Percentiles rank a stretch among this genome's conserved stretches.
These are phyloP conservation scores for Torulaspora globosa DNA, from an alignment of 1,139 yeast genomes.

Conservation along the genomic window DNA sequence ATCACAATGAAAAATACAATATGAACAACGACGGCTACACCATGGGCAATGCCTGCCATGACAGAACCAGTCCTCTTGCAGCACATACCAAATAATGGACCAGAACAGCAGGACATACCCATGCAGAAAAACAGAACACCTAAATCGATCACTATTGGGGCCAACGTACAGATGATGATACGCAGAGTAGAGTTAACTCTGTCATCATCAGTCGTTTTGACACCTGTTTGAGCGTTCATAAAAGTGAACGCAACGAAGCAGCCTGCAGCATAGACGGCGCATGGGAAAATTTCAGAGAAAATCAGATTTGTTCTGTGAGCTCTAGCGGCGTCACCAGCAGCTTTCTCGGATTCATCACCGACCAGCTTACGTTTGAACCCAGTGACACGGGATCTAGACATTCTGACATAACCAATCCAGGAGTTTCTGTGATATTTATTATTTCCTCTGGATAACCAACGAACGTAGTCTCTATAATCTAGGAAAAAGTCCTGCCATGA, in stretches of 20 bases:
- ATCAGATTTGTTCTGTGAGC: constrained; percentile 86
- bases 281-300: constrained; percentile 83
- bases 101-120: constrained; percentile 92
- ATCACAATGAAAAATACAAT: constrained; percentile 82
- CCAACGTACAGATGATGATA: constrained; percentile 82
- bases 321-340: constrained; percentile 91
- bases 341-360: constrained; percentile 87
- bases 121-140: constrained; percentile 75
- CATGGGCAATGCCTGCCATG: constrained; percentile 96
- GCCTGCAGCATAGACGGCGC: constrained; percentile 81
- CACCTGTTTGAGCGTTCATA: constrained; percentile 97
- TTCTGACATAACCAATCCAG: constrained; percentile 96
- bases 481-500: constrained; percentile 98
- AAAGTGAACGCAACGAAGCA: constrained; percentile 87
- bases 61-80: constrained; percentile 98
- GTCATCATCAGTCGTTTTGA: constrained; percentile 44
- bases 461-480: constrained; percentile 95
- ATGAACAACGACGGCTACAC: constrained; percentile 83
- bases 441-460: constrained; percentile 99
- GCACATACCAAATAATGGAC: constrained; percentile 90
- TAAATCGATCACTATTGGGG: constrained; percentile 85
- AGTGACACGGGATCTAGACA: constrained; percentile 93
- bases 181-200: constrained; percentile 79
- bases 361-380: constrained; percentile 93
- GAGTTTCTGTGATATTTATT: constrained; percentile 98